phyloP scores from a whole-genome alignment of 2,329 filamentous ascomycete genomes.

The Onygena corvina region DNA sequence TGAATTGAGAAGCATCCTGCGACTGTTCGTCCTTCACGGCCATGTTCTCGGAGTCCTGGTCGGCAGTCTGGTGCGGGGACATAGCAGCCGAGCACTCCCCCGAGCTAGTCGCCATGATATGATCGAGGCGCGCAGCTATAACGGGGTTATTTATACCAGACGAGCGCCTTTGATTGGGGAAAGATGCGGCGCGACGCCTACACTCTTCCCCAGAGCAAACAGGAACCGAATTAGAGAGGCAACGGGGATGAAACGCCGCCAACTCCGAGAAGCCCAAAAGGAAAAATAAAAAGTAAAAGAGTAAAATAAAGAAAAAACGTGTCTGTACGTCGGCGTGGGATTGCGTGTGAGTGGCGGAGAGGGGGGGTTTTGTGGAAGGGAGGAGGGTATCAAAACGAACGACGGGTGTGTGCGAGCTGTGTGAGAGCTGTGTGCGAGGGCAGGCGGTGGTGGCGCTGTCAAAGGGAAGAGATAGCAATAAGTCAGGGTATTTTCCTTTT shows the following conservation, averaged over 20 bases:
- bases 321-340: conserved; percentile 1
- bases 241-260: conserved; percentile 6
- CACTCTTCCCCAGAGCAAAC: not conserved
- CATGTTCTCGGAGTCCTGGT: conserved; percentile 18
- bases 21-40: conserved; percentile 12
- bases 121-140: conserved; percentile 16
- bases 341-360: not conserved
- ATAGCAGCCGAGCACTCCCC: conserved; percentile 29
- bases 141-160: conserved; percentile 8
- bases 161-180: conserved; percentile 2
- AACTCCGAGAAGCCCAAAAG: not conserved
- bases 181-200: not conserved
- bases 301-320: no score
- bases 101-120: conserved; percentile 25
- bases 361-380: not conserved
- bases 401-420: not conserved
- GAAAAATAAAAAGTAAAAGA: no score
- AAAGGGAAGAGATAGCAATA: not conserved
- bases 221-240: not conserved
- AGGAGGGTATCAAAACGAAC: conserved; percentile 1
- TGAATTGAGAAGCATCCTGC: not conserved
- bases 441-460: not conserved
- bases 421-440: not conserved
- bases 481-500: conserved; percentile 1
- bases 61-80: conserved; percentile 27